Percentiles rank a stretch among this genome's conserved stretches.
phyloP scores from a whole-genome alignment of 2,329 filamentous ascomycete species.

The Aspergillus melleus region DNA sequence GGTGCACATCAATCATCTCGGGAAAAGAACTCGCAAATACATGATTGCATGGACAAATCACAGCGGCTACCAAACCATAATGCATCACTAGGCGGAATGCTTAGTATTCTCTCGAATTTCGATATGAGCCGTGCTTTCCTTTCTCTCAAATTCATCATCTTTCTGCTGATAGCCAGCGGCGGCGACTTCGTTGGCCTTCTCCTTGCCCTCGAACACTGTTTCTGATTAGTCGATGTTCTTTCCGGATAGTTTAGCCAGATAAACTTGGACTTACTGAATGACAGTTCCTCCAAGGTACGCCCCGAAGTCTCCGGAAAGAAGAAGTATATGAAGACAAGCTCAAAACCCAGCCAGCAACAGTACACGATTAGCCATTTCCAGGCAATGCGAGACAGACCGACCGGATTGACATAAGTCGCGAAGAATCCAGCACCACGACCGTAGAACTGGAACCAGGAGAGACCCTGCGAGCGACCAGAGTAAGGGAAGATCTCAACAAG shows the following conservation, averaged over 20 bases:
- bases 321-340: slow-evolving; percentile 46
- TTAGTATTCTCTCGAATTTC: not conserved
- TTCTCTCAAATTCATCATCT: slow-evolving; percentile 12
- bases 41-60: not conserved
- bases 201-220: slow-evolving; percentile 40
- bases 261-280: slow-evolving; percentile 40
- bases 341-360: slow-evolving; percentile 44
- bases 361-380: slow-evolving; percentile 51
- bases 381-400: slow-evolving; percentile 43
- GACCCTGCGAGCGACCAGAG: slow-evolving; percentile 57
- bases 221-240: slow-evolving; percentile 12
- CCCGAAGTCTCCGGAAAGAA: slow-evolving; percentile 48
- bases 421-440: slow-evolving; percentile 53
- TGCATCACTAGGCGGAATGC: not conserved
- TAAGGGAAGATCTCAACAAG: slow-evolving; percentile 63
- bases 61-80: not conserved
- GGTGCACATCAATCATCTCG: not conserved
- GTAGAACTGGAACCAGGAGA: slow-evolving; percentile 59
- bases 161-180: slow-evolving; percentile 40
- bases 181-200: slow-evolving; percentile 35
- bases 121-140: slow-evolving; percentile 20
- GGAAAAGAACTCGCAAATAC: not conserved
- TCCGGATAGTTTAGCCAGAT: not conserved
- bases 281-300: slow-evolving; percentile 47
- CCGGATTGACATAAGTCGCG: slow-evolving; percentile 50